Conservation (phyloP, 306 rosid species). For the Prunus dulcis region DNA sequence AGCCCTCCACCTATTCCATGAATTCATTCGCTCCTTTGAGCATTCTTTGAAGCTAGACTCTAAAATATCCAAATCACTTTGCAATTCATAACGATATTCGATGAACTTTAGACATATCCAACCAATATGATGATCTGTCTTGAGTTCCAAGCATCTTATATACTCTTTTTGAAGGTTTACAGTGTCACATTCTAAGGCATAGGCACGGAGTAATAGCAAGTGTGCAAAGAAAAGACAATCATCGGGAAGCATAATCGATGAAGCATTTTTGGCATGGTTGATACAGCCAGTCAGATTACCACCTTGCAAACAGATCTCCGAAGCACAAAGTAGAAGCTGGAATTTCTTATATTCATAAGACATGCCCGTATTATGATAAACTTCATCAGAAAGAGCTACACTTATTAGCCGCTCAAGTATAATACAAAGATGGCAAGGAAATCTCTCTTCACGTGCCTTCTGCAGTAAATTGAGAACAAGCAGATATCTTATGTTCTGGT, state of each 20-base stretch:
- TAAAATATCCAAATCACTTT: conserved; percentile 38
- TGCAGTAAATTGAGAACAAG: conserved; percentile 80
- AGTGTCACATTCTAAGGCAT: conserved; percentile 58
- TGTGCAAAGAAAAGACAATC: conserved; percentile 68
- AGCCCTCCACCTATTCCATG: conserved; percentile 54
- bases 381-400: conserved; percentile 58
- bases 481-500: conserved; percentile 60
- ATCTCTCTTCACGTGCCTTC: conserved; percentile 89
- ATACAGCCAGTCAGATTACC: conserved; percentile 54
- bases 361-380: conserved; percentile 35
- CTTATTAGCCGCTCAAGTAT: conserved; percentile 56
- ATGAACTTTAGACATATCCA: conserved; percentile 82
- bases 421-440: conserved; percentile 65
- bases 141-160: conserved; percentile 61
- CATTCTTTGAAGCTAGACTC: conserved; percentile 52
- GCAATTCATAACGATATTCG: conserved; percentile 46
- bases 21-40: conserved; percentile 38
- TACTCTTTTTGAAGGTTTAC: conserved; percentile 56
- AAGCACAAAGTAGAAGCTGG: conserved; percentile 86
- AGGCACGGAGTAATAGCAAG: conserved; percentile 70
- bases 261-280: conserved; percentile 64
- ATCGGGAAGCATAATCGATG: conserved; percentile 58
- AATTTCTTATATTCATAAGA: conserved; percentile 52
- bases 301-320: conserved; percentile 79
- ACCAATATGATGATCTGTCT: conserved; percentile 67